Evolutionary conservation across 73 alveolate species (phyloP).

Genomic region (Symbiodinium pilosum): DNA sequence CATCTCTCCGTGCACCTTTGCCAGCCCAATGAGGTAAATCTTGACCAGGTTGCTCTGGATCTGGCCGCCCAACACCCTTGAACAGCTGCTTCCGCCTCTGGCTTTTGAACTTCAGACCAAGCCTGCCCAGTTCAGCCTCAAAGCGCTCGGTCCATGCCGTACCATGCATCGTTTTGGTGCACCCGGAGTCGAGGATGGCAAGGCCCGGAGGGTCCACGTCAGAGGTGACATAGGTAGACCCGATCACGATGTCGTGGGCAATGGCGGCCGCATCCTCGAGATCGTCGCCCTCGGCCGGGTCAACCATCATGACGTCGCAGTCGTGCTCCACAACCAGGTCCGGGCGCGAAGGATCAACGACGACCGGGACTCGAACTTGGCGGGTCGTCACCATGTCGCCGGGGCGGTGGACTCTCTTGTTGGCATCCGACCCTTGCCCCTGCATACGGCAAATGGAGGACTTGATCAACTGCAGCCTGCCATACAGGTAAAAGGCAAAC

Average conservation of each 20-base stretch:
- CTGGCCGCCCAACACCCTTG: constrained; percentile 26
- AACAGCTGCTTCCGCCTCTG: neutral
- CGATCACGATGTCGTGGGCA: neutral
- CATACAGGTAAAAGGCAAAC: neutral
- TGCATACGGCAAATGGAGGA: neutral
- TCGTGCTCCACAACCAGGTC: neutral
- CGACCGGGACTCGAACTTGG: neutral
- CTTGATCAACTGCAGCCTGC: neutral
- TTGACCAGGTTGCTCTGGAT: neutral
- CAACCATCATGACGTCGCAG: constrained; percentile 66
- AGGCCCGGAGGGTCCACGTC: neutral
- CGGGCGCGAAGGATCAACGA: neutral
- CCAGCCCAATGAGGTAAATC: constrained; percentile 15
- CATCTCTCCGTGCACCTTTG: neutral
- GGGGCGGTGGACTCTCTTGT: neutral
- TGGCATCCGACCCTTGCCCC: neutral
- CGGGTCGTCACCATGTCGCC: neutral
- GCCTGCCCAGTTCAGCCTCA: neutral
- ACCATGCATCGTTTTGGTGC: constrained; percentile 28
- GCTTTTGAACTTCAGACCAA: neutral
- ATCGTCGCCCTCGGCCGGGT: neutral
- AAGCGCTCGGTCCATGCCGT: neutral
- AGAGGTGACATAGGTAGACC: neutral
- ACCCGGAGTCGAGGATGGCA: constrained; percentile 11
- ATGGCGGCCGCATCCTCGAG: neutral